A percentile compares a stretch with the other conserved stretches of the same genome.
Evolutionary conservation across 345 rosid species (phyloP).

Genomic region (Euphorbia pulcherrima): DNA sequence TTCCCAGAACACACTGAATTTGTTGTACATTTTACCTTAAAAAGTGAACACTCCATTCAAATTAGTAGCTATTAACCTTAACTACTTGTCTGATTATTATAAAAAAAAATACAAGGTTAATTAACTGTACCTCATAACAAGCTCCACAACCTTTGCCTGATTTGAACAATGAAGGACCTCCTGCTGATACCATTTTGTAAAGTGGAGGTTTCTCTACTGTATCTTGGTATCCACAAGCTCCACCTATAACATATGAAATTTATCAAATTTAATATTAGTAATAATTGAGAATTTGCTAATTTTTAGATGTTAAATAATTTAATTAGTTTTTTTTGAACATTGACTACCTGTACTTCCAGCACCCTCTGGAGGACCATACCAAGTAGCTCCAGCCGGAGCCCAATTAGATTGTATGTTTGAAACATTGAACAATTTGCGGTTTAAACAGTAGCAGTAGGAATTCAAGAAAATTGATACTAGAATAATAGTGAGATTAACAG

Average conservation of each 20-base stretch:
- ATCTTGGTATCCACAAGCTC: constrained; percentile 59
- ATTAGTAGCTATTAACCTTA: not conserved
- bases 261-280: not conserved
- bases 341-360: constrained; percentile 47
- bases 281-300: no score
- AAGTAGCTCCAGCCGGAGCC: constrained; percentile 49
- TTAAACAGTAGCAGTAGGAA: constrained; percentile 31
- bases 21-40: constrained; percentile 52
- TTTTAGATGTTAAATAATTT: no score
- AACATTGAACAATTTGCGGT: constrained; percentile 32
- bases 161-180: constrained; percentile 47
- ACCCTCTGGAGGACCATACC: constrained; percentile 55
- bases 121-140: constrained; percentile 50
- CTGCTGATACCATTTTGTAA: constrained; percentile 41
- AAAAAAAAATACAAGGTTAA: no score
- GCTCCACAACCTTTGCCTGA: constrained; percentile 74
- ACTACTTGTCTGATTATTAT: no score
- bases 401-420: constrained; percentile 21
- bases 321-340: no score
- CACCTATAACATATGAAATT: constrained; percentile 35
- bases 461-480: not conserved
- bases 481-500: not conserved
- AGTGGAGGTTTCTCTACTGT: constrained; percentile 44
- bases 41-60: not conserved
- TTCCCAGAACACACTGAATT: constrained; percentile 57